A percentile compares a stretch with the other conserved stretches of the same genome.
Conservation (phyloP, 2,329 filamentous ascomycete genomes). For the Scleromitrula shiraiana region DNA sequence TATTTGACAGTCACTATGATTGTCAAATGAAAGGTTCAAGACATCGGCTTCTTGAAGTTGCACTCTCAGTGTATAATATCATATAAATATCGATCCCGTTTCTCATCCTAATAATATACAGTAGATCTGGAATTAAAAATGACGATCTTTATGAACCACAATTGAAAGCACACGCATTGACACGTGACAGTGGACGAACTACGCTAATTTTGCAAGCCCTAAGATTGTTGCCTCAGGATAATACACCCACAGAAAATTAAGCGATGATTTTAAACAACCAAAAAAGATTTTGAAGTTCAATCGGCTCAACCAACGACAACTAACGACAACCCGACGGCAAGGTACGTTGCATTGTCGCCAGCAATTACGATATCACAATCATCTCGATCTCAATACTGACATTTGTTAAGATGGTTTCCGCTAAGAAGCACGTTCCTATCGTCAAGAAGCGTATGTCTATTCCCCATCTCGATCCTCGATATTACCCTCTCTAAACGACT, state of each 20-base stretch:
- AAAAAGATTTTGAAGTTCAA: slow-evolving; percentile 16
- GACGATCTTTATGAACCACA: too few species aligned
- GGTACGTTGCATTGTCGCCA: slow-evolving; percentile 6
- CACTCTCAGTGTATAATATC: too few species aligned
- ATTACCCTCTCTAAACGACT: neutral
- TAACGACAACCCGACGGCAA: slow-evolving; percentile 26
- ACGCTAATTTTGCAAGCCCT: slow-evolving; percentile 2
- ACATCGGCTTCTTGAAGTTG: too few species aligned
- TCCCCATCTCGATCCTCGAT: slow-evolving; percentile 2
- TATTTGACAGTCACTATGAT: too few species aligned
- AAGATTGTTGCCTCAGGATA: slow-evolving; percentile 6
- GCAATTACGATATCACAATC: neutral
- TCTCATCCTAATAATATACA: too few species aligned
- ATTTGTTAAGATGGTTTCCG: slow-evolving; percentile 77
- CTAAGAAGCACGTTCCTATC: slow-evolving; percentile 99
- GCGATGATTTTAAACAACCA: slow-evolving; percentile 12
- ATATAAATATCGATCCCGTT: neutral
- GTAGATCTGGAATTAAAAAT: too few species aligned
- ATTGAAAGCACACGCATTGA: too few species aligned
- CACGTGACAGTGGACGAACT: neutral
- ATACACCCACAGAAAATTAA: slow-evolving; percentile 4
- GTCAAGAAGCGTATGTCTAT: slow-evolving; percentile 96
- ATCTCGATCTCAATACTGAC: neutral
- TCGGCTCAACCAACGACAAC: slow-evolving; percentile 21
- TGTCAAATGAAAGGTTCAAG: too few species aligned